These are phyloP conservation scores for Yarrowia sp. DNA, from an alignment of 805 yeast genomes.

Conservation along the genomic window DNA sequence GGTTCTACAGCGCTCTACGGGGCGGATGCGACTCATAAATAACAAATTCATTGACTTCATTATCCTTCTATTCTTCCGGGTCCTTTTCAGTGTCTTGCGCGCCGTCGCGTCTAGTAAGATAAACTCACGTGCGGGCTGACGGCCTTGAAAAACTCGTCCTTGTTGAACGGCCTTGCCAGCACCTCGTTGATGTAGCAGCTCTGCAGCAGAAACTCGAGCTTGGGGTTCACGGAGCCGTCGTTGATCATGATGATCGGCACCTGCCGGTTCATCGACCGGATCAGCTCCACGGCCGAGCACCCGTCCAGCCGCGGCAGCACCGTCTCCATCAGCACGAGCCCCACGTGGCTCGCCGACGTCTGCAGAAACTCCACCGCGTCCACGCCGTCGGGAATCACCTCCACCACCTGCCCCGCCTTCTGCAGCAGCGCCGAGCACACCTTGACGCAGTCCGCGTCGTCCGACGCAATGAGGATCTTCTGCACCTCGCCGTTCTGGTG, in stretches of 20 bases:
- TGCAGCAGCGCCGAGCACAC: conserved; percentile 77
- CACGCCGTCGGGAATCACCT: conserved; percentile 88
- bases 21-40: too few species aligned
- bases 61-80: conserved; percentile 6
- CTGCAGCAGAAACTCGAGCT: conserved; percentile 26
- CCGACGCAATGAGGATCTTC: conserved; percentile 53
- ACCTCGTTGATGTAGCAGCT: conserved; percentile 73
- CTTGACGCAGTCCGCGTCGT: conserved; percentile 64
- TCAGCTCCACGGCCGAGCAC: conserved; percentile 82
- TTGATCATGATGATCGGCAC: conserved; percentile 72
- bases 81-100: background rate
- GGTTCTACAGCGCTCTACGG: too few species aligned
- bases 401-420: conserved; percentile 89
- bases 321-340: conserved; percentile 55
- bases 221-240: conserved; percentile 39
- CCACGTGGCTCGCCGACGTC: conserved; percentile 66
- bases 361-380: conserved; percentile 63
- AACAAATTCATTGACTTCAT: conserved; percentile 11
- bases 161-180: conserved; percentile 90
- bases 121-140: conserved; percentile 38
- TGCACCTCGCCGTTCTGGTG: conserved; percentile 11
- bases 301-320: conserved; percentile 61
- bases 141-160: conserved; percentile 75
- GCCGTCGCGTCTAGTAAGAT: background rate
- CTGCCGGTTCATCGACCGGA: conserved; percentile 70